phyloP scores from a whole-genome alignment of 768 basidiomycete genomes.

The Lepiota venenata region DNA sequence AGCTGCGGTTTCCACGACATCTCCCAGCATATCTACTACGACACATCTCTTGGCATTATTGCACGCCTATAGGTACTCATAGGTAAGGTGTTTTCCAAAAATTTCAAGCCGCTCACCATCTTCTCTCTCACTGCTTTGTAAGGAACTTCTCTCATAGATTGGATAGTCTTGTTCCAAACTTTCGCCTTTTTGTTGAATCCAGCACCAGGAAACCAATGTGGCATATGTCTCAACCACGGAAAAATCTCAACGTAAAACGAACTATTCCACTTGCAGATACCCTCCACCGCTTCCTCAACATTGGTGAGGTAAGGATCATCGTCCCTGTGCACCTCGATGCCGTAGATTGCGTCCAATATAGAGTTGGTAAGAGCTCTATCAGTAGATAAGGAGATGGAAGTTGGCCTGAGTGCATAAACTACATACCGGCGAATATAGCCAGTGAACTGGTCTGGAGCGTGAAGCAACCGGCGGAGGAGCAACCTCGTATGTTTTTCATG shows the following conservation, averaged over 20 bases:
- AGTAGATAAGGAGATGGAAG: neutral
- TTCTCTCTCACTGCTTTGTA: constrained; percentile 17
- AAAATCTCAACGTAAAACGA: constrained; percentile 28
- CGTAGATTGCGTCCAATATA: neutral
- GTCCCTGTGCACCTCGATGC: constrained; percentile 17
- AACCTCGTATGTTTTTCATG: constrained; percentile 2
- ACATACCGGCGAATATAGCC: constrained; percentile 7
- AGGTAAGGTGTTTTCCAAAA: neutral
- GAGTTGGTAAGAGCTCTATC: no score
- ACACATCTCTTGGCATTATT: neutral
- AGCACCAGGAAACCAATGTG: constrained; percentile 44
- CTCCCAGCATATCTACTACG: no score
- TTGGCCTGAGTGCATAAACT: neutral
- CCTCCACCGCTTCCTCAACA: constrained; percentile 19
- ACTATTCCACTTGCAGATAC: constrained; percentile 16
- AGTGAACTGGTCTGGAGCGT: constrained; percentile 10
- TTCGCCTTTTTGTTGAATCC: constrained; percentile 39
- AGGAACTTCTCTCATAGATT: constrained; percentile 32
- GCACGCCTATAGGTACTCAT: neutral
- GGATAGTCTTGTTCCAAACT: constrained; percentile 27
- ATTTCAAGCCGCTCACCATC: constrained; percentile 2
- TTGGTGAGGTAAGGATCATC: constrained; percentile 29
- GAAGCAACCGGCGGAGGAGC: constrained; percentile 7
- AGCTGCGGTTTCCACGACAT: no score
- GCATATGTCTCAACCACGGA: constrained; percentile 35